Conservation (phyloP, 306 rosid genomes). For the Cucumis hystrix region DNA sequence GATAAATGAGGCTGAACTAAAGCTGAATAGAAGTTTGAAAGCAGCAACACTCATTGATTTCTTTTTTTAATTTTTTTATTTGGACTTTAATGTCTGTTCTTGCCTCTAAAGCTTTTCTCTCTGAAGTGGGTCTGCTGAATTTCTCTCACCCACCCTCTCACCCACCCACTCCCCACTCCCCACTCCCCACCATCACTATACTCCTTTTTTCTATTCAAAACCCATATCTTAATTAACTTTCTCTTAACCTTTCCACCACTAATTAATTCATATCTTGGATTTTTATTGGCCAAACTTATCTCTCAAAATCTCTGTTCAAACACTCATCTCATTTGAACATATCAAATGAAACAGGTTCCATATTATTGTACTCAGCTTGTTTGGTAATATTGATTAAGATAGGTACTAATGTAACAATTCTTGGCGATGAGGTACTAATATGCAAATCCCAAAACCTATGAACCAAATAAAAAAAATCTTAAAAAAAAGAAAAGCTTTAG, state of each 20-base stretch:
- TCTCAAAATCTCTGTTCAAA: not conserved
- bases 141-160: not conserved
- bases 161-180: not conserved
- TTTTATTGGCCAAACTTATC: not conserved
- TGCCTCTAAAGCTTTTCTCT: not conserved
- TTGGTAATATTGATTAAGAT: not conserved
- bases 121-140: not conserved
- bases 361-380: not conserved
- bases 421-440: not conserved
- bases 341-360: not conserved
- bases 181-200: not conserved
- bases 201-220: not conserved
- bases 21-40: constrained; percentile 5
- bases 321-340: not conserved
- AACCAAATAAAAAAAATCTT: not conserved
- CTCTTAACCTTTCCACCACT: not conserved
- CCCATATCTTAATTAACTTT: not conserved
- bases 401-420: not conserved
- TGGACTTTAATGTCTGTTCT: constrained; percentile 6
- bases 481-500: not conserved
- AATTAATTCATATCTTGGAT: not conserved
- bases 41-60: not conserved
- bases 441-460: not conserved
- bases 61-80: not conserved
- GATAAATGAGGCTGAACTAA: not conserved